Base-by-base conservation (phyloP, 2,329 filamentous ascomycete genomes). In the Colletotrichum siamense region DNA sequence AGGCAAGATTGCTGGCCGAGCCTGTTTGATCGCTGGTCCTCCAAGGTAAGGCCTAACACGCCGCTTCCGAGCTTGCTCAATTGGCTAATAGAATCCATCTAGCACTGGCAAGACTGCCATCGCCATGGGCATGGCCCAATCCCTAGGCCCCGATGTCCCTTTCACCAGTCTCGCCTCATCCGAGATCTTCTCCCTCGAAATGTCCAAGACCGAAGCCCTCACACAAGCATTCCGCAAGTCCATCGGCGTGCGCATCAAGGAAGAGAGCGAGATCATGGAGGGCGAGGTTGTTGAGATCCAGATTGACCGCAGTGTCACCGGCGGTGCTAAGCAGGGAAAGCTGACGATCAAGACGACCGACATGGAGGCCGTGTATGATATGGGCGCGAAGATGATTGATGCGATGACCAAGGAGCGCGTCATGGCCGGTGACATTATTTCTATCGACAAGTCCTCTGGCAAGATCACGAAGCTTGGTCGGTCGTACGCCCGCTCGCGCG, bases 381-480 rank as follows among this genome's bases (percentile, higher is more conserved):
- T 99, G 96, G 97, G 97, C 79, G 96, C 95, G 80, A 99, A 99
- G 88, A 99, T 99, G 97, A 99, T 99, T 80, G 97, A 99, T 84
- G 96, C 96, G 79, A 98, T 99, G 96, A 98, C 96, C 80, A 99
- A 99, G 87, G 97, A 99, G 89, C 96, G 98, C 82, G 95, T 99
- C 79, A 98, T 99, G 94, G 97, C 97, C 6, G 97, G 97, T 81
- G 97, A 99, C 84, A 97, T 99, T 80, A 98, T 99, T 82, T 98
- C 95, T 73, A 99, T 99, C 81, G 97, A 99, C 89, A 99, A 99
- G 88, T 96, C 96, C 0, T 98, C 96, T 3, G 97, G 97, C 79
- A 98, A 98, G 86, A 99, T 99, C 84, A 98, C 96, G 71, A 99
- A 99, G 87, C 92, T 99, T 26, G 97, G 97, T 74, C 94, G 97